Base-by-base conservation (phyloP, 805 yeast species). In the Barnettozyma californica region DNA sequence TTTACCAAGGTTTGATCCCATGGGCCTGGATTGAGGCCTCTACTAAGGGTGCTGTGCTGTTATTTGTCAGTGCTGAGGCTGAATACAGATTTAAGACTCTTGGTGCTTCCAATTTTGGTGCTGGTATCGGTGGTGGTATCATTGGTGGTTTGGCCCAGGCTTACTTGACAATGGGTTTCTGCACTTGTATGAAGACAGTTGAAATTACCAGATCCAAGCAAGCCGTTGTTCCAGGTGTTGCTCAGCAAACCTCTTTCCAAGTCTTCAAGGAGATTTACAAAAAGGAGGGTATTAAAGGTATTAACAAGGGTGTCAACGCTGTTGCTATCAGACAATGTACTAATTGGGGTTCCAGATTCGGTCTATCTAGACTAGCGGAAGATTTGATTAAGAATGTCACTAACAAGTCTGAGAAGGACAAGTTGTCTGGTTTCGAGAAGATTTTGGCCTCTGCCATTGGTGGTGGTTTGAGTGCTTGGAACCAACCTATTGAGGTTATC, bases 1-100 rank as follows among this genome's bases (percentile, higher is more conserved):
- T 91, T 71, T 94, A 91, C 70, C 99, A 94, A 68, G 99, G 99
- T 29, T 76, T 94, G 64, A 91, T 92, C 55, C 99, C 99, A 42
- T 94, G 99, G 99, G 99, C 98, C 7, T 91, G 98, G 97, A 87
- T 94, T 58, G 99, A 92, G 69, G 99, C 97, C 9, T 87, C 96
- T n/a, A 94, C 99, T 34, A 94, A 94, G 68, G 99, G 99, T 66
- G 97, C 98, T 5, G 96, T 91, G 8, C 74, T 94, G 48, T 75
- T 94, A 57, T 94, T 94, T 61, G 97, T 90, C 31, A 84, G 96
- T 41, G 82, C 95, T 41, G 98, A 94, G 65, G 87, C 90, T 45
- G 98, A 94, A 69, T 88, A 87, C 67, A 78, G 77, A 43, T 80
- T 83, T 59, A 82, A 76, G 61, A 68, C 66, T 31, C 51, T 84